phyloP scores from a whole-genome alignment of 352 stramenopile genomes.

The Pythium volutum region DNA sequence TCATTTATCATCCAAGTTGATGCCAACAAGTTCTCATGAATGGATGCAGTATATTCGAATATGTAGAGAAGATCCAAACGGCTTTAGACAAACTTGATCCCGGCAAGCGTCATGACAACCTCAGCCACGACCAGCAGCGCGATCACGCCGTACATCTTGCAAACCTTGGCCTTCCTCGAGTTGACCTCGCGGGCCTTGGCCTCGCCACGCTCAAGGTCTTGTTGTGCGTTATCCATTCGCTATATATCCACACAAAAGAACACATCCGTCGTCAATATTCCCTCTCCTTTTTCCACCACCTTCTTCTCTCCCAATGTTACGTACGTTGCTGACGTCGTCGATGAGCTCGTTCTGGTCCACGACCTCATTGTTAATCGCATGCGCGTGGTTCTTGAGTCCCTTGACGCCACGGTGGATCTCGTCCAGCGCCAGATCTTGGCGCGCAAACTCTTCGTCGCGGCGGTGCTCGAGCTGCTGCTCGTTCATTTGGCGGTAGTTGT shows the following conservation, averaged over 20 bases:
- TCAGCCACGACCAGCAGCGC: conserved; percentile 50
- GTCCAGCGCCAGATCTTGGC: conserved; percentile 74
- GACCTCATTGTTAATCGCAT: conserved; percentile 83
- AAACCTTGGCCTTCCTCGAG: conserved; percentile 75
- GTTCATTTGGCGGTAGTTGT: conserved; percentile 65
- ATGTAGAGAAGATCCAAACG: conserved; percentile 4
- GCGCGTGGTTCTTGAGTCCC: conserved; percentile 77
- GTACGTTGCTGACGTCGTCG: conserved; percentile 70
- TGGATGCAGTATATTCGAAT: conserved; percentile 5
- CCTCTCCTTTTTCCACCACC: not conserved
- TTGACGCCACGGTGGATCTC: conserved; percentile 75
- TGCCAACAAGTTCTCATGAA: not conserved
- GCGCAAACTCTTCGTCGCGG: conserved; percentile 46
- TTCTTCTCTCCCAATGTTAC: conserved; percentile 3
- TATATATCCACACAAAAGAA: conserved; percentile 13
- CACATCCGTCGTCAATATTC: not conserved
- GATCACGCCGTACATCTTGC: conserved; percentile 77
- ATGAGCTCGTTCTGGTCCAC: conserved; percentile 82
- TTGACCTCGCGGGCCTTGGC: conserved; percentile 64
- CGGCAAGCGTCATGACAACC: conserved; percentile 21
- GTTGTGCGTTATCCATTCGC: conserved; percentile 25
- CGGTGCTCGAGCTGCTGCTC: conserved; percentile 60
- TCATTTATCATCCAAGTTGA: too few species aligned
- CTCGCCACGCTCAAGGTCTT: conserved; percentile 63
- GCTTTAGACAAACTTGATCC: conserved; percentile 18